Conservation (phyloP, 2,329 filamentous ascomycete species). For the Epichloe gansuensis region DNA sequence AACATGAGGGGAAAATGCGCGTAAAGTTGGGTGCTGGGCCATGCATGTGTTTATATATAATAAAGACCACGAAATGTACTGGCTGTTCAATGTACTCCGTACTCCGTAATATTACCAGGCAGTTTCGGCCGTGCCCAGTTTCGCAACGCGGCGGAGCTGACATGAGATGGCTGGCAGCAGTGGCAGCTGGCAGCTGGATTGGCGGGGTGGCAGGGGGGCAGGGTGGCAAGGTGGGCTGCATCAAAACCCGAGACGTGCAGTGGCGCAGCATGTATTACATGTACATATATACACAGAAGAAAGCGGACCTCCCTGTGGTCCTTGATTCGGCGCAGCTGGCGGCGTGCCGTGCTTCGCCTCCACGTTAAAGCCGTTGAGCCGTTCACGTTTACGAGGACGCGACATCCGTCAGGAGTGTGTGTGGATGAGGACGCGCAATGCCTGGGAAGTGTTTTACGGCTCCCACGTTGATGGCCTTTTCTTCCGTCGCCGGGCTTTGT, state of each 20-base stretch:
- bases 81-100: background rate
- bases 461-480: too few species aligned
- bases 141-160: background rate
- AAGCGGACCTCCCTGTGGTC: background rate
- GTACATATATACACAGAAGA: background rate
- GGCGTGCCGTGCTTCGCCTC: background rate
- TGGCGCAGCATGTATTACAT: constrained; percentile 4
- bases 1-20: background rate
- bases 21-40: background rate
- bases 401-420: background rate
- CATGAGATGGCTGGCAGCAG: background rate
- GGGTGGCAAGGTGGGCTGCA: background rate
- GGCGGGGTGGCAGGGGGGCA: background rate
- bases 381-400: background rate
- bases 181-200: background rate
- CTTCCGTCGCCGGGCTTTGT: too few species aligned
- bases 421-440: constrained; percentile 3
- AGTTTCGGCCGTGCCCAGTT: too few species aligned
- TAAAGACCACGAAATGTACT: background rate
- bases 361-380: background rate
- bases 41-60: background rate
- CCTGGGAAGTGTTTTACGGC: too few species aligned
- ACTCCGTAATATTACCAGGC: too few species aligned
- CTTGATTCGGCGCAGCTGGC: background rate
- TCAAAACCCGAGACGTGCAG: constrained; percentile 1